Conservation (phyloP, 139 green algal species). For the Tetratostichococcus sp. region DNA sequence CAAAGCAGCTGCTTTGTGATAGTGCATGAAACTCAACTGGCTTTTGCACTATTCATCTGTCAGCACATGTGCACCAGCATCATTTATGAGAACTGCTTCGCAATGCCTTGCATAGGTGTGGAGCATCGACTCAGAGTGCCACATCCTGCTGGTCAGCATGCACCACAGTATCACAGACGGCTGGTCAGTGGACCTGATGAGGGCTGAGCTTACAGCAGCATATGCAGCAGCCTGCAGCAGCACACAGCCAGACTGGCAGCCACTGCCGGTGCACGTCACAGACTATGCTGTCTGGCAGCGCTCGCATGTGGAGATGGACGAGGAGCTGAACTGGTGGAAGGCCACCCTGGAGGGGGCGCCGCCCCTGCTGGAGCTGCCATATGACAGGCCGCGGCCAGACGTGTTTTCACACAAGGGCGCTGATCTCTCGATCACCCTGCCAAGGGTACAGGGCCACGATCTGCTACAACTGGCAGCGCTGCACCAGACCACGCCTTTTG, state of each 20-base stretch:
- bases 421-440: not conserved
- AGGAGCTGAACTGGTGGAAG: not conserved
- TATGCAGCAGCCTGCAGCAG: not conserved
- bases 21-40: too few relatives aligned
- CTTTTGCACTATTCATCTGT: too few relatives aligned
- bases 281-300: constrained; percentile 8
- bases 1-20: too few relatives aligned
- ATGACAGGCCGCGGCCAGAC: not conserved
- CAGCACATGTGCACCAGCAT: too few relatives aligned
- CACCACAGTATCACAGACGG: constrained; percentile 9
- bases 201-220: not conserved
- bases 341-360: not conserved
- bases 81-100: too few relatives aligned
- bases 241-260: not conserved
- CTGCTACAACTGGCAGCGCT: not conserved
- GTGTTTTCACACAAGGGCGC: not conserved
- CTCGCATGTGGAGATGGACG: not conserved
- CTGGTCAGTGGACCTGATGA: not conserved
- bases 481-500: not conserved
- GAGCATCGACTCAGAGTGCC: too few relatives aligned
- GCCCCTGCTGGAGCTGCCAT: not conserved
- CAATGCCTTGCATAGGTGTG: not conserved
- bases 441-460: not conserved
- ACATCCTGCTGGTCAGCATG: constrained; percentile 1
- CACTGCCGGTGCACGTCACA: not conserved